A percentile compares a stretch with the other conserved stretches of the same genome.
These are phyloP conservation scores for Aspergillus alliaceus DNA, from an alignment of 2,329 filamentous ascomycete species.

Conservation along the genomic window DNA sequence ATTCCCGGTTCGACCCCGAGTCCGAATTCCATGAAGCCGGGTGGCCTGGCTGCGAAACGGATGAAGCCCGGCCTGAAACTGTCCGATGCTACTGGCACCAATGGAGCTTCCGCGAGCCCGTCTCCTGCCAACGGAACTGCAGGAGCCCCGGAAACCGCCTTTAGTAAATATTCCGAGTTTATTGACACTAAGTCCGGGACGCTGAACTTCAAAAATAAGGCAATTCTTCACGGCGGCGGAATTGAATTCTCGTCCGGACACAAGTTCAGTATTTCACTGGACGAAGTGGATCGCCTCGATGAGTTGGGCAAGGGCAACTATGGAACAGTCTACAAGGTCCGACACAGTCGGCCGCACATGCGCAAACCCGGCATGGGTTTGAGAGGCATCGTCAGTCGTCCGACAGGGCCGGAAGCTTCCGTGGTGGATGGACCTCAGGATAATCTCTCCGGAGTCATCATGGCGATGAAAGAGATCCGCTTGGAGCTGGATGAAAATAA, in stretches of 20 bases:
- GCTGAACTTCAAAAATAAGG: constrained; percentile 89
- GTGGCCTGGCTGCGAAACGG: constrained; percentile 49
- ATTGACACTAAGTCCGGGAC: constrained; percentile 91
- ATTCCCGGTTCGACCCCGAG: constrained; percentile 32
- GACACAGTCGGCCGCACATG: constrained; percentile 72
- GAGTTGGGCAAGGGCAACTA: constrained; percentile 98
- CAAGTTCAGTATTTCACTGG: constrained; percentile 89
- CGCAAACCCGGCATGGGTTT: constrained; percentile 61
- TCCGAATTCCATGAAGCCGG: constrained; percentile 40
- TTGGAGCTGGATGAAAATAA: constrained; percentile 95
- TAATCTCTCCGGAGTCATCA: constrained; percentile 65
- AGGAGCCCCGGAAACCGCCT: constrained; percentile 50
- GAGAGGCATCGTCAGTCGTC: constrained; percentile 56
- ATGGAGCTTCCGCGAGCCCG: constrained; percentile 48
- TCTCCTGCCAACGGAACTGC: constrained; percentile 26
- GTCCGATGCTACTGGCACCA: constrained; percentile 48
- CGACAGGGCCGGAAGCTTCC: constrained; percentile 21
- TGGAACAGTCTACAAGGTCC: constrained; percentile 95
- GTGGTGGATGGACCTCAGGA: constrained; percentile 20
- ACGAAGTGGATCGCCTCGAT: constrained; percentile 89
- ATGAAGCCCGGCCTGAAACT: constrained; percentile 50
- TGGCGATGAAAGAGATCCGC: constrained; percentile 99
- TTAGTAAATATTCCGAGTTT: constrained; percentile 74
- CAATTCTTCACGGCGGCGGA: constrained; percentile 81
- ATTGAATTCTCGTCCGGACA: constrained; percentile 90